Evolutionary conservation across 805 yeast species (phyloP), one percentile per base, ranked within the genome.

Genomic region (Kluyveromyces siamensis): DNA sequence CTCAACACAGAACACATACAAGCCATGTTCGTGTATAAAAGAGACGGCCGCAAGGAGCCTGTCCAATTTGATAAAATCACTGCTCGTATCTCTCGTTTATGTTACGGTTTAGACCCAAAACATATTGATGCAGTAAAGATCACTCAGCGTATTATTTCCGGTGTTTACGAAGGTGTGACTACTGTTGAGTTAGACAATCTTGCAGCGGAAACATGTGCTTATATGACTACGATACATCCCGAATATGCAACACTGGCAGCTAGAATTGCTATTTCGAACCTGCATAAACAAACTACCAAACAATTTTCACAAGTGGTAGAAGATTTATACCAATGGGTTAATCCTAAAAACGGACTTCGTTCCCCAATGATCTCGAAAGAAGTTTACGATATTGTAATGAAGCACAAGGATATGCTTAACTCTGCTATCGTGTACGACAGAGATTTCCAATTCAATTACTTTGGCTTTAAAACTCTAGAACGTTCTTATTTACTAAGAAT

Each of bases 221-320:
- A 84, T 64, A 87, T 93, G 96, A 89, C 97, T 50, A 91, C 98
- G 11, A 79, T 87, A 53, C 98, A 91, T 68, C 98, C 98, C n/a
- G 98, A 93, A 71, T 90, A 91, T 61, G 96, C 97, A 27, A 81
- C 83, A 40, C 75, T 89, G 59, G 97, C 97, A 48, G 97, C 98
- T 36, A 83, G 99, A 72, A 84, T 91, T 52, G 97, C 98, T 18
- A 83, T 93, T 48, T 87, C 96, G 40, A 88, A 88, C 67, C 75
- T 93, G 63, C 97, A 91, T 73, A 90, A 90, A 71, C 96, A 89
- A 71, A 90, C 97, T 47, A 85, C 88, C 52, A 85, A 86, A 68
- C 84, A 76, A 61, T 91, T 86, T 60, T 83, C 95, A 38, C 81
- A 80, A 58, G 95, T 88, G 44, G 71, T 86, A 48, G 76, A 76